A percentile compares a stretch with the other conserved stretches of the same genome.
Conservation (phyloP, 106 monocot genomes). For the Dendrobium huoshanense region DNA sequence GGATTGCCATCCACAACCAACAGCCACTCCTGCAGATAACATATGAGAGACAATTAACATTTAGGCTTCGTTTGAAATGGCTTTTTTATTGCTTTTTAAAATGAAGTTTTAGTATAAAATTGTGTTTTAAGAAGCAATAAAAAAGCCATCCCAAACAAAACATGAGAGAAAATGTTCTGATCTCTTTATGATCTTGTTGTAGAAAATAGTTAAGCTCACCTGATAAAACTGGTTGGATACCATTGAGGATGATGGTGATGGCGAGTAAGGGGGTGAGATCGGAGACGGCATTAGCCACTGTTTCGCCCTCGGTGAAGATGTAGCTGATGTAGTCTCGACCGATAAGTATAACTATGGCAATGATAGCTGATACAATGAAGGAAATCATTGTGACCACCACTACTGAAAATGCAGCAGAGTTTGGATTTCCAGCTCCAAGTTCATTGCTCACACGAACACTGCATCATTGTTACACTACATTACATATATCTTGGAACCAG, state of each 20-base stretch:
- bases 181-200: neutral
- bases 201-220: conserved; percentile 18
- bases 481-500: neutral
- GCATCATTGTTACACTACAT: neutral
- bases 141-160: no score
- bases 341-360: conserved; percentile 32
- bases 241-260: conserved; percentile 70
- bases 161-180: neutral
- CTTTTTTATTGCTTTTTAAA: no score
- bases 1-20: conserved; percentile 88
- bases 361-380: conserved; percentile 28
- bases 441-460: conserved; percentile 94
- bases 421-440: conserved; percentile 78
- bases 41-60: neutral
- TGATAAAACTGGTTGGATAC: conserved; percentile 76
- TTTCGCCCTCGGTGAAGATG: conserved; percentile 71
- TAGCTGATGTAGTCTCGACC: conserved; percentile 69
- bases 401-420: conserved; percentile 74
- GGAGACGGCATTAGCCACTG: conserved; percentile 63
- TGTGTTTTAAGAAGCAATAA: no score
- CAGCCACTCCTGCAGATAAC: conserved; percentile 60
- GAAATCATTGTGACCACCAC: conserved; percentile 58
- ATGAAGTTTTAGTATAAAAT: no score
- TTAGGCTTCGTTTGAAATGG: no score
- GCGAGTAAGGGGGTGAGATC: conserved; percentile 76